These are phyloP conservation scores for Xylariaceae sp. DNA, from an alignment of 2,329 filamentous ascomycete genomes.

Conservation along the genomic window DNA sequence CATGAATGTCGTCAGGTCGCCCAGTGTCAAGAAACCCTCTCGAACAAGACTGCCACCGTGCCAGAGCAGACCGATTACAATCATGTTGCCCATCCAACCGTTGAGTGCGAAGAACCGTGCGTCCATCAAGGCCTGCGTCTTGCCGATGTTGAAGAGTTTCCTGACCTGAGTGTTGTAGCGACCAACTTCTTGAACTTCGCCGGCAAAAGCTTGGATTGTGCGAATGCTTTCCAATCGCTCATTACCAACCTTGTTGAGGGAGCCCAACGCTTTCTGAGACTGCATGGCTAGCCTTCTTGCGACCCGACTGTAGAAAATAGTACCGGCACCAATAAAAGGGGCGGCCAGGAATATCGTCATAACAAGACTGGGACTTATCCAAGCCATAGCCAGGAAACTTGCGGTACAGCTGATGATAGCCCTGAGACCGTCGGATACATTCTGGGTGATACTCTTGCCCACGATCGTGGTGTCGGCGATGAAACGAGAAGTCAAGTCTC, in stretches of 20 bases:
- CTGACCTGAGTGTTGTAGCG: constrained; percentile 91
- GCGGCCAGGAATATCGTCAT: constrained; percentile 81
- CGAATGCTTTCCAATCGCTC: constrained; percentile 96
- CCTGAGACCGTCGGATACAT: constrained; percentile 90
- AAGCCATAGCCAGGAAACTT: constrained; percentile 91
- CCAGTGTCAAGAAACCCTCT: constrained; percentile 77
- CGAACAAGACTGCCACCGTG: constrained; percentile 89
- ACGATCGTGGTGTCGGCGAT: constrained; percentile 97
- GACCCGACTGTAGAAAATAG: constrained; percentile 84
- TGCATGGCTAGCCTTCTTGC: constrained; percentile 86
- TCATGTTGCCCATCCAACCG: constrained; percentile 93
- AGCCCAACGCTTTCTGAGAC: constrained; percentile 90
- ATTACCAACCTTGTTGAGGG: constrained; percentile 93
- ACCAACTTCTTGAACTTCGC: constrained; percentile 81
- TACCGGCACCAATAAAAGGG: constrained; percentile 82
- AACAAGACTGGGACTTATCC: constrained; percentile 85
- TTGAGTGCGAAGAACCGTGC: constrained; percentile 86
- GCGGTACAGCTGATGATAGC: constrained; percentile 85
- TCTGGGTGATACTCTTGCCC: constrained; percentile 97
- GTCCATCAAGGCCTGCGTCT: constrained; percentile 78
- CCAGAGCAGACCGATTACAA: constrained; percentile 83
- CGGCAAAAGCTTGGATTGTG: constrained; percentile 93
- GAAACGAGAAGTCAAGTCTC: constrained; percentile 90
- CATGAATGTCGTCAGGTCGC: constrained; percentile 91
- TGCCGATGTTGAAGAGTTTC: constrained; percentile 85